Evolutionary conservation across 257 asterid species (phyloP).

Genomic region (Solanum tarijense): DNA sequence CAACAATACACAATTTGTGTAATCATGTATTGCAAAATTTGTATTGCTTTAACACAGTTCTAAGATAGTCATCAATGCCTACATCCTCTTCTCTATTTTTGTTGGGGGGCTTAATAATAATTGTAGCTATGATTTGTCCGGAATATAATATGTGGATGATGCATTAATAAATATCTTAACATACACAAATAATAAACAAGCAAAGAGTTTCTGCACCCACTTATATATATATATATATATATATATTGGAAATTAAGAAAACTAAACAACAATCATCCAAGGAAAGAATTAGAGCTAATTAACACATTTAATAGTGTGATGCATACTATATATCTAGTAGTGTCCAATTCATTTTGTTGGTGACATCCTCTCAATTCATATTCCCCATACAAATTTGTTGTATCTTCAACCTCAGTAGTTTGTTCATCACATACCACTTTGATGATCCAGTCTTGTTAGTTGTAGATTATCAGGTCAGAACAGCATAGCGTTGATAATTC

Average conservation of each 20-base stretch:
- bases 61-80: not conserved
- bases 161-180: not conserved
- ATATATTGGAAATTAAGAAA: no score
- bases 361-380: not conserved
- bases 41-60: not conserved
- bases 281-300: no score
- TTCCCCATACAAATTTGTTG: not conserved
- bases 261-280: no score
- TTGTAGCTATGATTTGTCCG: not conserved
- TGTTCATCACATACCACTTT: not conserved
- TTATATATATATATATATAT: no score
- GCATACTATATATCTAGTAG: no score
- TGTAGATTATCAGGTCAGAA: not conserved
- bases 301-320: no score
- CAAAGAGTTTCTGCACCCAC: not conserved
- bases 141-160: not conserved
- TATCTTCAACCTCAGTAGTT: not conserved
- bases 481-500: not conserved
- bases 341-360: no score
- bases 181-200: not conserved
- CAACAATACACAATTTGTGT: constrained; percentile 10
- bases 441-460: not conserved
- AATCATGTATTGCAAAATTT: not conserved
- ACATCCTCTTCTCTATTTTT: not conserved
- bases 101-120: not conserved